A percentile compares a stretch with the other conserved stretches of the same genome.
Evolutionary conservation across 2,329 filamentous ascomycete species (phyloP).

Genomic region (Parastagonospora avenae): DNA sequence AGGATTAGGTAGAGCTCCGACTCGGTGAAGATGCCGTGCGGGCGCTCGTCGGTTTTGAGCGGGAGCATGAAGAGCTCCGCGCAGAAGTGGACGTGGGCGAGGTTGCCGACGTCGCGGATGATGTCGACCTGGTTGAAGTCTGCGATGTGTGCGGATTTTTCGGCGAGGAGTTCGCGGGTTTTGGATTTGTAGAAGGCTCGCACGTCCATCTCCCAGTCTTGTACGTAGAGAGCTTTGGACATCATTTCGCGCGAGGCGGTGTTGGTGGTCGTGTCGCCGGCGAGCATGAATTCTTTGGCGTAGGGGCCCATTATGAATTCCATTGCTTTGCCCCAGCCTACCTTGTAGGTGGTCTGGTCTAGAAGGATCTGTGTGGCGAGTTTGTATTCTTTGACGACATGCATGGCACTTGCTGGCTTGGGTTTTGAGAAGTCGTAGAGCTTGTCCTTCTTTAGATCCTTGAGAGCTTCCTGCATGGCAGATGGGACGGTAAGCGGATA

Average conservation of each 20-base stretch:
- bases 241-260: constrained; percentile 38
- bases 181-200: constrained; percentile 70
- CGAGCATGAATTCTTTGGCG: constrained; percentile 62
- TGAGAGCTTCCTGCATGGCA: constrained; percentile 74
- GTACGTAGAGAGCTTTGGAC: constrained; percentile 63
- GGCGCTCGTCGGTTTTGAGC: constrained; percentile 58
- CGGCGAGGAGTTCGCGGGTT: constrained; percentile 64
- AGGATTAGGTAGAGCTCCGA: constrained; percentile 60
- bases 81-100: constrained; percentile 61
- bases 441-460: constrained; percentile 67
- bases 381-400: constrained; percentile 65
- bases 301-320: constrained; percentile 66
- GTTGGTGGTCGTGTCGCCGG: constrained; percentile 43
- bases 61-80: constrained; percentile 61
- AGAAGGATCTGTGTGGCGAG: constrained; percentile 66
- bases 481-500: constrained; percentile 74
- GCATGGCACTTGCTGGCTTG: constrained; percentile 50
- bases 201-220: constrained; percentile 67
- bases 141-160: constrained; percentile 69
- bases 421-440: constrained; percentile 74
- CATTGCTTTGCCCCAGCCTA: constrained; percentile 68
- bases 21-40: constrained; percentile 59
- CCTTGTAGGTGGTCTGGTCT: constrained; percentile 65
- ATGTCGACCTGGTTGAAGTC: constrained; percentile 72
- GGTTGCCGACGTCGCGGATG: constrained; percentile 63